Evolutionary conservation across 345 rosid species (phyloP).

Genomic region (Salix caprea): DNA sequence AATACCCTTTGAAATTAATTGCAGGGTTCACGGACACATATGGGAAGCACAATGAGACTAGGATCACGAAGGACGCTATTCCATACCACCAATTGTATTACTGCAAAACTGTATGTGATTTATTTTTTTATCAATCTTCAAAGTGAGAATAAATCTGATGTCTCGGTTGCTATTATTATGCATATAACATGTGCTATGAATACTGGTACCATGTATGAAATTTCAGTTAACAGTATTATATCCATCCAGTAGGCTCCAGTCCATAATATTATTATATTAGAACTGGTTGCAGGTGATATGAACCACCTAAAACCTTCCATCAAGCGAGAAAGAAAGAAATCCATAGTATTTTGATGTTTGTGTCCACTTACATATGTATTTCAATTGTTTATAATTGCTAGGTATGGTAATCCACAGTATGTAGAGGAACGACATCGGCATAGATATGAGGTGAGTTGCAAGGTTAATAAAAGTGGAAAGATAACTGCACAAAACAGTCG

Average conservation of each 20-base stretch:
- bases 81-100: slow-evolving; percentile 28
- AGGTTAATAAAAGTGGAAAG: background rate
- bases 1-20: background rate
- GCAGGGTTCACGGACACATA: slow-evolving; percentile 36
- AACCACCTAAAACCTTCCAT: background rate
- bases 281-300: background rate
- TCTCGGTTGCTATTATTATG: background rate
- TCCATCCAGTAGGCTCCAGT: background rate
- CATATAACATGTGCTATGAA: slow-evolving; percentile 8
- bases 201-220: background rate
- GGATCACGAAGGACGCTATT: slow-evolving; percentile 33
- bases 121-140: background rate
- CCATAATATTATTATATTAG: background rate
- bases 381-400: slow-evolving; percentile 3
- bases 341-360: background rate
- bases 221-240: background rate
- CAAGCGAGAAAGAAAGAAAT: background rate
- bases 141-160: background rate
- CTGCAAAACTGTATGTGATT: slow-evolving; percentile 27
- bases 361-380: background rate
- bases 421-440: slow-evolving; percentile 32
- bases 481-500: background rate
- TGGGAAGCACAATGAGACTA: slow-evolving; percentile 39
- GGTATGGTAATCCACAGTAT: slow-evolving; percentile 24
- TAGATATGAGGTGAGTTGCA: slow-evolving; percentile 34